These are phyloP conservation scores for Chaetomiaceae sp. DNA, from an alignment of 2,329 filamentous ascomycete species.

Conservation along the genomic window DNA sequence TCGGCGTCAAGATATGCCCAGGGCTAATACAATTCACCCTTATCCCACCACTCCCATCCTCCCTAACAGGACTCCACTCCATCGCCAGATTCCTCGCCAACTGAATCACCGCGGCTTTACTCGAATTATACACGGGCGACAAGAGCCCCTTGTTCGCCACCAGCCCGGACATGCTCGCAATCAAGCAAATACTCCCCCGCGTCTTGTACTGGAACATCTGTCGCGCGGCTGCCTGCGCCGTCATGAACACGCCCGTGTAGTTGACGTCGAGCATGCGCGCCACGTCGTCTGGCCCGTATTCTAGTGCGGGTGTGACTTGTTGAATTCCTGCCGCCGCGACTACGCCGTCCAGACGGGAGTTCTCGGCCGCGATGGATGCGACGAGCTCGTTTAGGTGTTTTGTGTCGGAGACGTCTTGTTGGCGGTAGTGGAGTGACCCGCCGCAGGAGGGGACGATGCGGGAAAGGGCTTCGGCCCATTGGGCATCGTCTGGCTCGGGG, in stretches of 20 bases:
- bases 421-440: conserved; percentile 67
- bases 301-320: conserved; percentile 75
- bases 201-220: conserved; percentile 60
- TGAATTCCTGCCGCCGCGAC: conserved; percentile 68
- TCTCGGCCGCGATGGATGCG: conserved; percentile 60
- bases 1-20: conserved; percentile 74
- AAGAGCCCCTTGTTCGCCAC: conserved; percentile 59
- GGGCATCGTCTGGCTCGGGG: conserved; percentile 41
- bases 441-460: conserved; percentile 60
- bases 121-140: conserved; percentile 66
- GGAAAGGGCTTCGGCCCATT: conserved; percentile 55
- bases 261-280: conserved; percentile 80
- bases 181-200: conserved; percentile 58
- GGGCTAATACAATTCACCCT: conserved; percentile 78
- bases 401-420: conserved; percentile 76
- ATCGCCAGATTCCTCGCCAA: conserved; percentile 63
- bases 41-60: conserved; percentile 58
- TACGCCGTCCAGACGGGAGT: conserved; percentile 72
- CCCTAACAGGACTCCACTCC: conserved; percentile 50
- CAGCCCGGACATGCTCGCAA: conserved; percentile 64
- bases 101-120: conserved; percentile 69
- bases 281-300: conserved; percentile 70
- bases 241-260: conserved; percentile 77
- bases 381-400: conserved; percentile 62
- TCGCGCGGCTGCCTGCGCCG: conserved; percentile 76